Percentiles rank a stretch among this genome's conserved stretches.
Evolutionary conservation across 306 rosid genomes (phyloP).

Genomic region (Herpetospermum pedunculosum): DNA sequence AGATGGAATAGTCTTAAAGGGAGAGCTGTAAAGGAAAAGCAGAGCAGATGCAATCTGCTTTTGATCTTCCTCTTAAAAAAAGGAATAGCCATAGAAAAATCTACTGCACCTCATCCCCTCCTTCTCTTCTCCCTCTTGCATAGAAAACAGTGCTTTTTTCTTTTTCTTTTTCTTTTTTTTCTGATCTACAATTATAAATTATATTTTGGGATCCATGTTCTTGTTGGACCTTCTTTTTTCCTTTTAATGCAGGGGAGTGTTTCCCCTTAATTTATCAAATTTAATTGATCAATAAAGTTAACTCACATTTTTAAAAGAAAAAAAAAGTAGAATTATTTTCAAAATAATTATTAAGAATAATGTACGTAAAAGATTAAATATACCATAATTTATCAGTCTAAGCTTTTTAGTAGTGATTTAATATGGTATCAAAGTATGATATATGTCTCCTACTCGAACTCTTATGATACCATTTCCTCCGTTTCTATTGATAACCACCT

Average conservation of each 20-base stretch:
- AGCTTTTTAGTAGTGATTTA: too few relatives aligned
- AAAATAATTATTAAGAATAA: background rate
- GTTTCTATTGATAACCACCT: background rate
- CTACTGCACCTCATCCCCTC: background rate
- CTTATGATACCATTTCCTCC: background rate
- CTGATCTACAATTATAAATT: background rate
- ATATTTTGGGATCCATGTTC: conserved; percentile 2
- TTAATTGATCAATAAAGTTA: background rate
- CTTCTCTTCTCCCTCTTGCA: conserved; percentile 19
- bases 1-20: conserved; percentile 64
- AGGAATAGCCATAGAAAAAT: conserved; percentile 23
- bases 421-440: too few relatives aligned
- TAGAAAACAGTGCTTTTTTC: conserved; percentile 65
- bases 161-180: background rate
- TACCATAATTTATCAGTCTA: too few relatives aligned
- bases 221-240: background rate
- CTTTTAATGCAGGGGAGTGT: background rate
- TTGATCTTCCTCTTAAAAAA: conserved; percentile 52
- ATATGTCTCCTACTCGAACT: background rate
- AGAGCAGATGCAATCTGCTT: conserved; percentile 29
- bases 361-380: background rate
- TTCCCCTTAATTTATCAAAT: background rate
- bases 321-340: background rate
- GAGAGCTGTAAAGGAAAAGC: conserved; percentile 63
- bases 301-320: background rate